Base-by-base conservation (phyloP, 768 basidiomycete species). In the Agaricus sinodeliciosus region DNA sequence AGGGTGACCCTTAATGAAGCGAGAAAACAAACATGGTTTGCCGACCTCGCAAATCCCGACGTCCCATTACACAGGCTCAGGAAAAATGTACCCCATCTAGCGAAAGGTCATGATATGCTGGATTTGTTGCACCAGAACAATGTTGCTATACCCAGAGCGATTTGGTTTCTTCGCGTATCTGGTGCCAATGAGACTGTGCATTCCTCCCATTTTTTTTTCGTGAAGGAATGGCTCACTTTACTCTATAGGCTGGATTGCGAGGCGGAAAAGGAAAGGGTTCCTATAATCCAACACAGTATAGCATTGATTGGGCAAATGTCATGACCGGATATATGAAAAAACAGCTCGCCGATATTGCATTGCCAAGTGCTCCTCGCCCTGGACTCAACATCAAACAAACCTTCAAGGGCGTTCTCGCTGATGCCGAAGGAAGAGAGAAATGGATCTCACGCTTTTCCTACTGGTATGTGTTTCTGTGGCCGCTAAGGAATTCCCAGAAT, bases 91-190 rank as follows among this genome's bases (percentile, higher is more conserved):
- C 91, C 90, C 2, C 88, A 93, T 62, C 88, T 88, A 0, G 85
- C 85, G 3, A 93, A 90, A 65, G 91, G 90, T 1, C 83, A 86
- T 57, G 90, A 91, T 60, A 75, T 93, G 26, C 70, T 94, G 47
- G 90, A 93, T 55, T 70, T 92, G 40, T 67, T 94, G 27, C 87
- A 92, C 50, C 72, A 75, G 5, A 82, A 90, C 49, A 79, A 84
- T 52, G 86, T 93, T 25, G 85, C 85, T 5, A 85, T 90, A 31
- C 76, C 85, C 1, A 78, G 91, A 42, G 91, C 91, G 3, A 81
- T 92, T 6, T 94, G 91, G 91, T 88, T 92, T 63, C 72, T 93
- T 25, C 79, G 90, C 16, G 89, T 91, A 3, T 81, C 91, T 60
- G 91, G 91, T 22, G 89, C 85, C 16, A 91, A 92, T 59, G 91